Conservation (phyloP, 202 grass and related monocot genomes). For the Dendrocalamus latiflorus region DNA sequence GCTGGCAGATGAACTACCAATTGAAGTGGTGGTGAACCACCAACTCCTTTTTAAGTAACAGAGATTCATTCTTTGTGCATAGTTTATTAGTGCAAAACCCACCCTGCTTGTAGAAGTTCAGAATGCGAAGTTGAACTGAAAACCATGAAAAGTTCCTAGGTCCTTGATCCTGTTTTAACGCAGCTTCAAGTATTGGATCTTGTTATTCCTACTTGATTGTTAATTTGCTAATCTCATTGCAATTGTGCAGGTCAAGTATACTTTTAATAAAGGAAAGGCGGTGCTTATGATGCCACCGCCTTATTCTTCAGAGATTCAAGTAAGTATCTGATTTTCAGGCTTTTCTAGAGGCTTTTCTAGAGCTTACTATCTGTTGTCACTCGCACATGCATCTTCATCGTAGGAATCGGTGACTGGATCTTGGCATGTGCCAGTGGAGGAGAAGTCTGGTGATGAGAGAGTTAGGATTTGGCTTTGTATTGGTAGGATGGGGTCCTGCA, state of each 20-base stretch:
- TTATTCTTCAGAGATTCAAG: slow-evolving; percentile 88
- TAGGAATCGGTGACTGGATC: slow-evolving; percentile 76
- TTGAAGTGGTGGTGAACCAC: too few relatives aligned
- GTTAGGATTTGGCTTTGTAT: slow-evolving; percentile 83
- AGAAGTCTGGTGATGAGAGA: slow-evolving; percentile 60
- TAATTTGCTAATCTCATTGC: background rate
- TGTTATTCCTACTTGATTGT: background rate
- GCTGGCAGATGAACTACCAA: too few relatives aligned
- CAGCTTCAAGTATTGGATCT: background rate
- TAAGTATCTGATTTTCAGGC: background rate
- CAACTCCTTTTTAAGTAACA: too few relatives aligned
- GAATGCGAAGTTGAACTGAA: slow-evolving; percentile 7
- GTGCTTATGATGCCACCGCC: slow-evolving; percentile 68
- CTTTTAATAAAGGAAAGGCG: slow-evolving; percentile 66
- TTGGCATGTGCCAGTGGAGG: slow-evolving; percentile 80
- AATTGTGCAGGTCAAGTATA: slow-evolving; percentile 73
- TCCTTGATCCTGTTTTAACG: background rate
- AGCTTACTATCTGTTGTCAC: background rate
- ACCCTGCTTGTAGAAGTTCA: background rate
- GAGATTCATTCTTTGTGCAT: background rate
- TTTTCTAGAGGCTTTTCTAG: background rate
- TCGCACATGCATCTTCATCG: background rate
- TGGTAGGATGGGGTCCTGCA: slow-evolving; percentile 22
- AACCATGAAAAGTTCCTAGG: background rate
- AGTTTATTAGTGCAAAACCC: background rate